These are phyloP conservation scores for Rhytidiadelphus loreus DNA, from an alignment of 225 moss, liverwort and hornwort species.

Conservation along the genomic window DNA sequence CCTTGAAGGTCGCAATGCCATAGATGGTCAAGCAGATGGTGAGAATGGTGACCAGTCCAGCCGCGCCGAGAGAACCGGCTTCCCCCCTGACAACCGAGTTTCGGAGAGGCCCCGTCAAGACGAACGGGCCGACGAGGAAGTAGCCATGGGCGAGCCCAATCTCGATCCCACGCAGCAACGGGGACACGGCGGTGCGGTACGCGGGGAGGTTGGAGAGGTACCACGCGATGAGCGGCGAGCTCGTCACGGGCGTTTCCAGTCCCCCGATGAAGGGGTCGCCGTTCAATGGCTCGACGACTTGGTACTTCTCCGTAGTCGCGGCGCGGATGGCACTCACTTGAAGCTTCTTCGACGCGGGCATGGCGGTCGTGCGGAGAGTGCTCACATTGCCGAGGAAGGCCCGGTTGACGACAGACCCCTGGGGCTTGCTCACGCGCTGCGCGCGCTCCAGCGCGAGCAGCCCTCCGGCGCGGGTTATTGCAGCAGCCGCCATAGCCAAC, in stretches of 20 bases:
- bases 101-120: conserved; percentile 68
- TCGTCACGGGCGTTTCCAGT: conserved; percentile 85
- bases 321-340: conserved; percentile 19
- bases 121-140: conserved; percentile 82
- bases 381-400: conserved; percentile 41
- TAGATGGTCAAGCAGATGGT: conserved; percentile 80
- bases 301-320: conserved; percentile 48
- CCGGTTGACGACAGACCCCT: conserved; percentile 5
- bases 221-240: conserved; percentile 87
- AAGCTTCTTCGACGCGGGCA: not conserved
- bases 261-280: conserved; percentile 94
- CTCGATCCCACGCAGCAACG: conserved; percentile 80
- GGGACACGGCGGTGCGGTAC: conserved; percentile 87
- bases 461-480: conserved; percentile 48
- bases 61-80: conserved; percentile 65
- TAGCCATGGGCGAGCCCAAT: conserved; percentile 91
- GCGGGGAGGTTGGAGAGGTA: conserved; percentile 89
- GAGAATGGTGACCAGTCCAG: conserved; percentile 77
- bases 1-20: conserved; percentile 94
- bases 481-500: conserved; percentile 36
- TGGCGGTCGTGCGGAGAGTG: not conserved
- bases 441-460: conserved; percentile 41
- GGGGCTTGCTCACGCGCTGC: conserved; percentile 21
- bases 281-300: conserved; percentile 86
- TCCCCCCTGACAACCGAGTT: conserved; percentile 58